Evolutionary conservation across 1,284 basidiomycete genomes (phyloP).

Genomic region (Fomitiporia mediterranea): DNA sequence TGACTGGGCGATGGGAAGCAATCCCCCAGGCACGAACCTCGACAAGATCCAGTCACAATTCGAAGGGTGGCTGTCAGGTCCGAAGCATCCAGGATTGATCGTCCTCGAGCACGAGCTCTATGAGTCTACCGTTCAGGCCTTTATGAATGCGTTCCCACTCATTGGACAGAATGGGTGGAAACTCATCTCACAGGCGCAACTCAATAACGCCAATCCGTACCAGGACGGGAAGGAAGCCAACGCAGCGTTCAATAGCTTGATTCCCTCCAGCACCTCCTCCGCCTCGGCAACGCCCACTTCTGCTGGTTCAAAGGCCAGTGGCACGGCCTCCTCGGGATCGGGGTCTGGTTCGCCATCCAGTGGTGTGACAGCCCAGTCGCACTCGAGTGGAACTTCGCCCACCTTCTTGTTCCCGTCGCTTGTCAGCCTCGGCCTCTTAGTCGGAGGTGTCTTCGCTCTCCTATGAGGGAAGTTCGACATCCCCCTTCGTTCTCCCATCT

Average conservation of each 20-base stretch:
- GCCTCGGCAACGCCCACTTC: neutral
- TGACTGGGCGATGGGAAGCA: slow-evolving; percentile 57
- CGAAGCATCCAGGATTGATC: slow-evolving; percentile 71
- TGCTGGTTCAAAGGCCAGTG: neutral
- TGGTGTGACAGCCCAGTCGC: neutral
- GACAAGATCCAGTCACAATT: slow-evolving; percentile 43
- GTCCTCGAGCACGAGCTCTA: slow-evolving; percentile 83
- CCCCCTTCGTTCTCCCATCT: neutral
- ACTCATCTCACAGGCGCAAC: slow-evolving; percentile 42
- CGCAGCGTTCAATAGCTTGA: slow-evolving; percentile 4
- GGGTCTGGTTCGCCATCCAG: neutral
- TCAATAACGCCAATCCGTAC: slow-evolving; percentile 2
- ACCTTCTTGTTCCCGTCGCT: neutral
- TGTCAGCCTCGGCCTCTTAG: neutral
- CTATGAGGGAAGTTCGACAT: neutral
- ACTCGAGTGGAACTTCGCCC: neutral
- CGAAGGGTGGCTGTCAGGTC: slow-evolving; percentile 52
- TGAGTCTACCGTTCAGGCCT: slow-evolving; percentile 56
- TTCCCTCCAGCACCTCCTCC: neutral
- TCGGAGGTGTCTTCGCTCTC: slow-evolving; percentile 1
- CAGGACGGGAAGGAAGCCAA: slow-evolving; percentile 10
- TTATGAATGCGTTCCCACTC: slow-evolving; percentile 63
- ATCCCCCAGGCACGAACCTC: slow-evolving; percentile 37
- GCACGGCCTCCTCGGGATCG: neutral
- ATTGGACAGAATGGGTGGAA: slow-evolving; percentile 69